Base-by-base conservation (phyloP, 179 eudicot species). In the Patellifolia procumbens region DNA sequence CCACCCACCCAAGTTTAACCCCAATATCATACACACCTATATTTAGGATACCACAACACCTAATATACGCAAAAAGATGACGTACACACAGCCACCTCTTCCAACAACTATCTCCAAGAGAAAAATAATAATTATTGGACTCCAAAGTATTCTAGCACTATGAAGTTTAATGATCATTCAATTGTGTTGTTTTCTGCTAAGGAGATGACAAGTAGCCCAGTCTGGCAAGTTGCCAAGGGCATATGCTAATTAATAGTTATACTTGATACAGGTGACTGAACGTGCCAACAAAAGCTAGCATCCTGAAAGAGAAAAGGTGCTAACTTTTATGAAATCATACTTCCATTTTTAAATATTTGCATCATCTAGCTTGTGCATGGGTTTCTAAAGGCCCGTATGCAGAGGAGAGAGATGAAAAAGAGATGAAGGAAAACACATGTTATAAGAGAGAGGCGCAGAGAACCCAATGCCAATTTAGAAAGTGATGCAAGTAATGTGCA, bases 171-270 rank as follows among this genome's bases (percentile, higher is more conserved):
- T 20, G 24, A 26, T 7, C 26, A 53, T 53, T 20, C 2, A 2
- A 20, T 53, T n/a, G 24, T 1, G 10, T 7, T 53, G 24, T 53
- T n/a, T 53, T 6, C 58, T 22, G n/a, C 58, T 53, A 10, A 53
- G 58, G 24, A 8, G n/a, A 4, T 53, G n/a, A 20, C 26, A 8
- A 20, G 26, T 19, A 53, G 58, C 58, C 7, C 9, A 53, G n/a
- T n/a, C n/a, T 19, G n/a, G 8, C 5, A 26, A 12, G 42, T 32
- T 61, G 66, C 9, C 0, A 59, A 11, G 34, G 17, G 17, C 29
- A 61, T 16, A 61, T 61, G 15, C 66, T 39, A n/a, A n/a, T n/a
- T n/a, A n/a, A 61, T 61, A 61, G 66, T 39, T 29, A 39, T 39
- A 61, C 19, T 56, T 5, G n/a, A 28, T 60, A 29, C 12, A 12